phyloP scores from a whole-genome alignment of 2,329 filamentous ascomycete genomes.

The Claviceps sp. region DNA sequence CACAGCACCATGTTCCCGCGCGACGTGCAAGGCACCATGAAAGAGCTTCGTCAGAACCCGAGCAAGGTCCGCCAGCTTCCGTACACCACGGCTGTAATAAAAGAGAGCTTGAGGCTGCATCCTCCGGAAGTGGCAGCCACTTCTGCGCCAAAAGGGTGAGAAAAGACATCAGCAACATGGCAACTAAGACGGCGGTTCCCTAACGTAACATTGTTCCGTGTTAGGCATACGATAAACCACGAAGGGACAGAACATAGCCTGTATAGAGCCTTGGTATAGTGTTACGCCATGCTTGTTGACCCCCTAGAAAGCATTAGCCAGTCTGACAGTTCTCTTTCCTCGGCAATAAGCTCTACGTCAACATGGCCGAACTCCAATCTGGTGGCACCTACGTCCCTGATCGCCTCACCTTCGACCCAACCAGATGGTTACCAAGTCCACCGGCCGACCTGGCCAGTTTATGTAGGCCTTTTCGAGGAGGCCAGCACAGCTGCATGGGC shows the following conservation, averaged over 20 bases:
- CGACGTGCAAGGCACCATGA: background rate
- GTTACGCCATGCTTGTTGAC: background rate
- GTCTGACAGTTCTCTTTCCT: background rate
- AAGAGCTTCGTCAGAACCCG: conserved; percentile 1
- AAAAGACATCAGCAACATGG: background rate
- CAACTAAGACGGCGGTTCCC: background rate
- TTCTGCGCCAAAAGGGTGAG: conserved; percentile 1
- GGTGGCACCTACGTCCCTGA: background rate
- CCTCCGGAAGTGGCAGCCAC: background rate
- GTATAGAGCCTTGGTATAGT: background rate
- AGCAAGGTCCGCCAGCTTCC: background rate
- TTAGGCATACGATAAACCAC: background rate
- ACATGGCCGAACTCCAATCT: background rate
- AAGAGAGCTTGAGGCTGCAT: conserved; percentile 2
- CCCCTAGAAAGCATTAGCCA: background rate
- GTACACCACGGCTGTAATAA: conserved; percentile 2
- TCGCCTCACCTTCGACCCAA: conserved; percentile 1
- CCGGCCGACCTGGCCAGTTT: background rate
- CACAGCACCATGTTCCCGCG: background rate
- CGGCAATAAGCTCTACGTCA: background rate
- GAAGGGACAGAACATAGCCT: background rate
- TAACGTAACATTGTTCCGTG: background rate
- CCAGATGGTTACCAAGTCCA: conserved; percentile 1
- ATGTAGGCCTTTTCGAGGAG: background rate
- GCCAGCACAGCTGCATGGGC: conserved; percentile 3